Base-by-base conservation (phyloP, 2,329 filamentous ascomycete genomes). In the Ceratocystiopsis sp. region DNA sequence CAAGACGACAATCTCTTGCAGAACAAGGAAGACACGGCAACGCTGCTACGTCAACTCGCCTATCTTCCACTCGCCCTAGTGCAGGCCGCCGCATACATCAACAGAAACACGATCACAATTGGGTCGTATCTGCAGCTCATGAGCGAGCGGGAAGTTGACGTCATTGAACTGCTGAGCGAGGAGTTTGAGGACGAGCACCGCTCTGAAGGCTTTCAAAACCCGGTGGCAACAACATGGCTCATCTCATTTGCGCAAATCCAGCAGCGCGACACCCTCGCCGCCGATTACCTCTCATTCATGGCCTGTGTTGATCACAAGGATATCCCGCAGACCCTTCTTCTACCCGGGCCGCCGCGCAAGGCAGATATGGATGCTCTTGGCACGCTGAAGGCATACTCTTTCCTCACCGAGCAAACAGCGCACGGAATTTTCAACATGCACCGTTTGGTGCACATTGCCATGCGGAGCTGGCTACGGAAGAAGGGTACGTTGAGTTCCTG, bases 391-490 rank as follows among this genome's bases (percentile, higher is more conserved):
- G 53, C 46, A 10, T 60, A 59, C 41, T 52, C 51, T 7, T 61
- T 62, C 32, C 48, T 62, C 17, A 48, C 43, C 3, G 36, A 57
- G n/a, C n/a, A n/a, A n/a, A n/a, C n/a, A n/a, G n/a, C n/a, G n/a
- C 45, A 14, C 45, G 45, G 3, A n/a, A n/a, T 54, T 50, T 19
- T 44, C 25, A 55, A 58, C 40, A 57, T 61, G 11, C 55, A 61
- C 34, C 52, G 57, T 11, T 49, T 61, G 5, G 54, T 61, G 18
- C 52, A 49, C 32, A 32, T 60, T 13, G 51, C 53, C 4, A 56
- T 53, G 46, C 49, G 46, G 14, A 59, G 54, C 35, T 59, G 52
- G 55, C 39, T 61, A 1, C 38, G 44, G 0, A 44, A 18, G 11
- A 34, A 42, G n/a, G 8, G 16, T 2, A 9, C 18, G 3, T n/a